Evolutionary conservation across 2,329 filamentous ascomycete species (phyloP).

Genomic region (Podosphaera fusca): DNA sequence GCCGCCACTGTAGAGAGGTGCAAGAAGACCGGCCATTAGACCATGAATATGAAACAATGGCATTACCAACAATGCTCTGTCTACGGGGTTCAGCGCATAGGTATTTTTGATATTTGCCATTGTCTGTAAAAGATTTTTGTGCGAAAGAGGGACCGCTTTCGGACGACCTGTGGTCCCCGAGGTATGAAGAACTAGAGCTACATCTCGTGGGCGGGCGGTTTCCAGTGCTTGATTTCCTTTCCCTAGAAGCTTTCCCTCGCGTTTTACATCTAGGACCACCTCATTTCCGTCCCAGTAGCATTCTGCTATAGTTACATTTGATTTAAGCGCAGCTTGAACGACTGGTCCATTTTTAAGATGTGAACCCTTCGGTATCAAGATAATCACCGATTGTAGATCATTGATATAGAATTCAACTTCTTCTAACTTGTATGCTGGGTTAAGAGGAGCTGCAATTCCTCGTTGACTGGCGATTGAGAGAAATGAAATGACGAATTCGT

Average conservation of each 20-base stretch:
- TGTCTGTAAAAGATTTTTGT: slow-evolving; percentile 57
- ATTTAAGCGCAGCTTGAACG: slow-evolving; percentile 55
- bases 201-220: slow-evolving; percentile 47
- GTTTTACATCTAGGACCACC: slow-evolving; percentile 58
- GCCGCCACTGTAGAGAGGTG: slow-evolving; percentile 51
- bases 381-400: slow-evolving; percentile 57
- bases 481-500: slow-evolving; percentile 74
- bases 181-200: slow-evolving; percentile 63
- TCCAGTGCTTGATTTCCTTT: slow-evolving; percentile 24
- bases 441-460: slow-evolving; percentile 64
- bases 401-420: slow-evolving; percentile 88
- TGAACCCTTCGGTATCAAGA: slow-evolving; percentile 51
- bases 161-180: slow-evolving; percentile 67
- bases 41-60: slow-evolving; percentile 80
- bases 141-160: slow-evolving; percentile 64
- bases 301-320: slow-evolving; percentile 66
- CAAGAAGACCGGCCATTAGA: slow-evolving; percentile 61
- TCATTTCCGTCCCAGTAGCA: slow-evolving; percentile 56
- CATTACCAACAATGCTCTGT: slow-evolving; percentile 75
- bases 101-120: slow-evolving; percentile 68
- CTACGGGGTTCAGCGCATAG: slow-evolving; percentile 44
- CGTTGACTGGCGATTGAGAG: slow-evolving; percentile 70
- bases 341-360: slow-evolving; percentile 43
- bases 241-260: slow-evolving; percentile 40
- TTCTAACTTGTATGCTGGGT: slow-evolving; percentile 69